Conservation (phyloP, 2,329 filamentous ascomycete genomes). For the Phyllachora maydis region DNA sequence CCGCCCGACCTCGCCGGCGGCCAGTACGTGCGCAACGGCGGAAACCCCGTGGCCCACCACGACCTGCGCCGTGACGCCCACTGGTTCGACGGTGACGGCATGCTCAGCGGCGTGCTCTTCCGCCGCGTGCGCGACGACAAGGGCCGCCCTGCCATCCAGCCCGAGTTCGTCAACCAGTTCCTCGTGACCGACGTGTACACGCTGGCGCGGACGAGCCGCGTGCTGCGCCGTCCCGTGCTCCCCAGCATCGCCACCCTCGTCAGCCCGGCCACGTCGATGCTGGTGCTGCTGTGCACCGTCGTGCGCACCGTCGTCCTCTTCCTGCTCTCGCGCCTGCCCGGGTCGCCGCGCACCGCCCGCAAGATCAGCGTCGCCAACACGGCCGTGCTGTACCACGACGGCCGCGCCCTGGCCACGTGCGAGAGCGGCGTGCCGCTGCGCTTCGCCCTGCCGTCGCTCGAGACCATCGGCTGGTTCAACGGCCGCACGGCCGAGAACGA, state of each 20-base stretch:
- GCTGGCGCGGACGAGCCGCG: slow-evolving; percentile 23
- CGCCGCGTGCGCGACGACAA: slow-evolving; percentile 16
- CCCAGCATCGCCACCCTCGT: slow-evolving; percentile 49
- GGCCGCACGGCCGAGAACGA: slow-evolving; percentile 33
- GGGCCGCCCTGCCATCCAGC: slow-evolving; percentile 17
- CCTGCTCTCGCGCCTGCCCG: slow-evolving; percentile 33
- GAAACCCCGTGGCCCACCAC: slow-evolving; percentile 42
- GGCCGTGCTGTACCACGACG: slow-evolving; percentile 43
- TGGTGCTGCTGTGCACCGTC: slow-evolving; percentile 27
- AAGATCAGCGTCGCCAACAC: slow-evolving; percentile 56
- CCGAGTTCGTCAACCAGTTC: slow-evolving; percentile 50
- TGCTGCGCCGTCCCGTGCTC: slow-evolving; percentile 33
- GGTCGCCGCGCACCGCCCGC: slow-evolving; percentile 33
- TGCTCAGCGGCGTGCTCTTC: slow-evolving; percentile 49
- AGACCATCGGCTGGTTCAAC: slow-evolving; percentile 53
- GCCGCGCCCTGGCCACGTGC: slow-evolving; percentile 46
- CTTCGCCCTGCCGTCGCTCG: slow-evolving; percentile 37
- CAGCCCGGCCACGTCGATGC: slow-evolving; percentile 29
- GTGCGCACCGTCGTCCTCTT: slow-evolving; percentile 35
- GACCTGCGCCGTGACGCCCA: slow-evolving; percentile 42
- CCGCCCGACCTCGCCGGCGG: slow-evolving; percentile 46
- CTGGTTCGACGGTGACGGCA: slow-evolving; percentile 60
- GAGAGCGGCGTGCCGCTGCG: slow-evolving; percentile 52
- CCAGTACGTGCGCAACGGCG: slow-evolving; percentile 53
- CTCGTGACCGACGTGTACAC: slow-evolving; percentile 46